Percentiles rank a stretch among this genome's conserved stretches.
These are phyloP conservation scores for Kodamaea suecica DNA, from an alignment of 1,139 yeast genomes.

Conservation along the genomic window DNA sequence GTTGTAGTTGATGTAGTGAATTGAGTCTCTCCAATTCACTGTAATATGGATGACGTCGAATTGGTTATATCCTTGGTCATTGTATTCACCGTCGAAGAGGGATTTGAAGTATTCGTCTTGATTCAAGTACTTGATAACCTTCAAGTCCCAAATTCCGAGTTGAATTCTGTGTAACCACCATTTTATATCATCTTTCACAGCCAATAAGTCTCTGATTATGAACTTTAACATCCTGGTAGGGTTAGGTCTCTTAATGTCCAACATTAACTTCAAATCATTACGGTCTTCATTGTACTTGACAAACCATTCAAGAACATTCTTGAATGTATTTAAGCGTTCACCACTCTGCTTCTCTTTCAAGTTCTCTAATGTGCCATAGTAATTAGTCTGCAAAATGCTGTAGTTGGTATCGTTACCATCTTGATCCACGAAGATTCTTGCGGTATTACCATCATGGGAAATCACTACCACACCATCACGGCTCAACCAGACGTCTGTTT, in stretches of 20 bases:
- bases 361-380: conserved; percentile 39
- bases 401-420: conserved; percentile 40
- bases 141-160: conserved; percentile 78
- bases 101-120: conserved; percentile 38
- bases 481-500: conserved; percentile 81
- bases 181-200: conserved; percentile 45
- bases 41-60: conserved; percentile 41
- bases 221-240: conserved; percentile 54
- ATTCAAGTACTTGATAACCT: conserved; percentile 54
- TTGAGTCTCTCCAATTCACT: conserved; percentile 33
- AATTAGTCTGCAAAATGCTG: conserved; percentile 40
- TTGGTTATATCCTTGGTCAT: conserved; percentile 20
- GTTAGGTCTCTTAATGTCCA: conserved; percentile 78
- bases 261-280: conserved; percentile 49
- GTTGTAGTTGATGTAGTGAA: conserved; percentile 37
- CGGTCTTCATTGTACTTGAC: conserved; percentile 30
- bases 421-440: conserved; percentile 55
- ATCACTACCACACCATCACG: conserved; percentile 71
- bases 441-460: conserved; percentile 66
- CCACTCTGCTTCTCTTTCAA: conserved; percentile 55
- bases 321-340: conserved; percentile 60
- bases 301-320: conserved; percentile 60
- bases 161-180: conserved; percentile 71
- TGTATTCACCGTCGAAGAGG: conserved; percentile 15
- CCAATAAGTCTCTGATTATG: conserved; percentile 48